Evolutionary conservation across 106 monocot genomes (phyloP).

Genomic region (Cymbidium sinense): DNA sequence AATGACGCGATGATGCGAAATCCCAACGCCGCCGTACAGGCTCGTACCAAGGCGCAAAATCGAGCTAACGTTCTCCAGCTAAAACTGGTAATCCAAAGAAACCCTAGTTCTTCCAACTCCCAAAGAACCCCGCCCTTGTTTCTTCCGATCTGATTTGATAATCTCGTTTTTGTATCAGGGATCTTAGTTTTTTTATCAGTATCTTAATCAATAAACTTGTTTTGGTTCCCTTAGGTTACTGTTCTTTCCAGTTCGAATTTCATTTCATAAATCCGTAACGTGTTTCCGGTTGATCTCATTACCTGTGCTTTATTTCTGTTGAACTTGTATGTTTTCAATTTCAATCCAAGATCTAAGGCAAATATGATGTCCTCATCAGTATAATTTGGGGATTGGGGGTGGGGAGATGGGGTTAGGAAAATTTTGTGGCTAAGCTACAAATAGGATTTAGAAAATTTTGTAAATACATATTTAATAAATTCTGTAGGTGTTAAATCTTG

Average conservation of each 20-base stretch:
- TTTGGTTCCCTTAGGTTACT: not conserved
- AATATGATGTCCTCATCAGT: not conserved
- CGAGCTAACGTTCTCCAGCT: constrained; percentile 29
- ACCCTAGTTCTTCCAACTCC: not conserved
- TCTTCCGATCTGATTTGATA: not conserved
- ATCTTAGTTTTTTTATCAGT: not conserved
- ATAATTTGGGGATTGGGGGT: not conserved
- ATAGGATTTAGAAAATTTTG: too few relatives aligned
- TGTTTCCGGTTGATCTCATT: not conserved
- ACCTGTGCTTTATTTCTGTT: not conserved
- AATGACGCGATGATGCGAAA: constrained; percentile 30
- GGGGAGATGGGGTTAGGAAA: too few relatives aligned
- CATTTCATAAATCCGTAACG: not conserved
- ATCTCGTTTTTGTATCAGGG: not conserved
- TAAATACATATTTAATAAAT: too few relatives aligned
- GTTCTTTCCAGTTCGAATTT: not conserved
- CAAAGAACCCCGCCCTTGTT: not conserved
- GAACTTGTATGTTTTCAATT: not conserved
- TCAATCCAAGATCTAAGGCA: not conserved
- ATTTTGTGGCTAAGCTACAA: too few relatives aligned
- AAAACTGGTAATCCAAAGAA: constrained; percentile 14
- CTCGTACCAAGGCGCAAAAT: constrained; percentile 25
- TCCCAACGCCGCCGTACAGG: constrained; percentile 18
- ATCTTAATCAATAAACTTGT: not conserved
- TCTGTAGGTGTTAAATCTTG: too few relatives aligned